Percentiles rank a stretch among this genome's conserved stretches.
These are phyloP conservation scores for Arachis hypogaea DNA, from an alignment of 306 rosid genomes.

Conservation along the genomic window DNA sequence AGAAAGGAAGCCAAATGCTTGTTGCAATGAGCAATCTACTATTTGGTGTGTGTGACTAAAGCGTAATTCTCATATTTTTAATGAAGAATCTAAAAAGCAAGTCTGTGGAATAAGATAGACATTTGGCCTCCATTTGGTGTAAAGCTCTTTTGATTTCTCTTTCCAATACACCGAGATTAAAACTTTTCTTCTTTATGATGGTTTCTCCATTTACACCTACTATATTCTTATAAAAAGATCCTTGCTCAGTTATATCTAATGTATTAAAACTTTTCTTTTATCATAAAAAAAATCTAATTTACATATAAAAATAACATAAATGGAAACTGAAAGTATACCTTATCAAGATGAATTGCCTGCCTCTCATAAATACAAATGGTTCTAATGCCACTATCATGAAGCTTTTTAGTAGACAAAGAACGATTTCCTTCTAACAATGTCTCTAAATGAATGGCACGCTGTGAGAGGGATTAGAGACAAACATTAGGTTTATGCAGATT, in stretches of 20 bases:
- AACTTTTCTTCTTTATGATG: too few relatives aligned
- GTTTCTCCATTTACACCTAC: too few relatives aligned
- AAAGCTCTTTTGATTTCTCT: too few relatives aligned
- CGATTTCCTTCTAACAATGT: constrained; percentile 66
- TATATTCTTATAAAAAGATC: too few relatives aligned
- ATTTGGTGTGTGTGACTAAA: too few relatives aligned
- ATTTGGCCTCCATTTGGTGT: too few relatives aligned
- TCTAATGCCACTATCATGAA: constrained; percentile 82
- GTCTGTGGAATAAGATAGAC: too few relatives aligned
- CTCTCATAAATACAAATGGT: constrained; percentile 74
- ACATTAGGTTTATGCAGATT: constrained; percentile 14
- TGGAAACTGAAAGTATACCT: constrained; percentile 54
- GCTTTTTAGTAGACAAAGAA: constrained; percentile 59
- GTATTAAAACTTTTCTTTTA: too few relatives aligned
- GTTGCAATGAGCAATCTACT: background rate
- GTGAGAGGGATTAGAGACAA: constrained; percentile 29
- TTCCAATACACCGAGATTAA: too few relatives aligned
- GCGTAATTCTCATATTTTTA: too few relatives aligned
- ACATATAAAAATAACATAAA: constrained; percentile 26
- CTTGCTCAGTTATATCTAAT: too few relatives aligned
- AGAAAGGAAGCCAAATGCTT: background rate
- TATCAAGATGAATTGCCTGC: constrained; percentile 68
- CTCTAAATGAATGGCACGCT: constrained; percentile 76
- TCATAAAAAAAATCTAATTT: background rate
- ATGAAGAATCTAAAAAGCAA: too few relatives aligned